Evolutionary conservation across 495 filamentous ascomycete species (phyloP).

Genomic region (Thermochaetoides thermophila): DNA sequence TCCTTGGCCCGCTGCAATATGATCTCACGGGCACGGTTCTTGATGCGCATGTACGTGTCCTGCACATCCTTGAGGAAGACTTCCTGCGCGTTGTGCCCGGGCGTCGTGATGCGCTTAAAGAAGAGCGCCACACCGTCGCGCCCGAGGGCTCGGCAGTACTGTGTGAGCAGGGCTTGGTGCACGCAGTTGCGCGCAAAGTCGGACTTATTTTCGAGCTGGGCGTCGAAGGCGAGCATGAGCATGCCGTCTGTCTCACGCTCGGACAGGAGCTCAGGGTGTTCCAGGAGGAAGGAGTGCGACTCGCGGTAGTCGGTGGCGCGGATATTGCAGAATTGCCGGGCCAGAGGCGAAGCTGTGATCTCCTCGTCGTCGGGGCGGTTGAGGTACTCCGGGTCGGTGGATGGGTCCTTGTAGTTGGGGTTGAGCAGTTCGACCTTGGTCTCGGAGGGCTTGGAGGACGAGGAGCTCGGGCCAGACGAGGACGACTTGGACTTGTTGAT

Average conservation of each 20-base stretch:
- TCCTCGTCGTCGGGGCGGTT: constrained; percentile 43
- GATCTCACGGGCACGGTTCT: constrained; percentile 63
- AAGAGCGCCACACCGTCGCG: constrained; percentile 80
- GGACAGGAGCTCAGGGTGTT: constrained; percentile 59
- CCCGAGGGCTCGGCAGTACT: constrained; percentile 85
- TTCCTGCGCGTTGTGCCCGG: constrained; percentile 78
- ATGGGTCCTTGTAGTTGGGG: constrained; percentile 32
- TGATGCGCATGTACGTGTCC: constrained; percentile 70
- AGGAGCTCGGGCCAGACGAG: constrained; percentile 23
- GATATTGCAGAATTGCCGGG: constrained; percentile 65
- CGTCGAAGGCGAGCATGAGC: constrained; percentile 80
- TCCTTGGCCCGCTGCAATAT: constrained; percentile 47
- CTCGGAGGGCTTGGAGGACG: constrained; percentile 24
- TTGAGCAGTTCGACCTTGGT: constrained; percentile 70
- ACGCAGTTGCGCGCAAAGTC: constrained; percentile 77
- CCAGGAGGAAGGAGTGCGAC: constrained; percentile 56
- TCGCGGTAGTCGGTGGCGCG: constrained; percentile 57
- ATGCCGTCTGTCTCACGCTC: constrained; percentile 88
- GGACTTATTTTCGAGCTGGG: constrained; percentile 56
- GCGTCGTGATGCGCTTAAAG: constrained; percentile 92
- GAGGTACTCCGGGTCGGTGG: constrained; percentile 3
- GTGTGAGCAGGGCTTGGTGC: constrained; percentile 80
- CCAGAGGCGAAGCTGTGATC: constrained; percentile 60
- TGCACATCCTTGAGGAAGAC: constrained; percentile 88
- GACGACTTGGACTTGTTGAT: constrained; percentile 44